Conservation (phyloP, 306 rosid species). For the Corylus avellana region DNA sequence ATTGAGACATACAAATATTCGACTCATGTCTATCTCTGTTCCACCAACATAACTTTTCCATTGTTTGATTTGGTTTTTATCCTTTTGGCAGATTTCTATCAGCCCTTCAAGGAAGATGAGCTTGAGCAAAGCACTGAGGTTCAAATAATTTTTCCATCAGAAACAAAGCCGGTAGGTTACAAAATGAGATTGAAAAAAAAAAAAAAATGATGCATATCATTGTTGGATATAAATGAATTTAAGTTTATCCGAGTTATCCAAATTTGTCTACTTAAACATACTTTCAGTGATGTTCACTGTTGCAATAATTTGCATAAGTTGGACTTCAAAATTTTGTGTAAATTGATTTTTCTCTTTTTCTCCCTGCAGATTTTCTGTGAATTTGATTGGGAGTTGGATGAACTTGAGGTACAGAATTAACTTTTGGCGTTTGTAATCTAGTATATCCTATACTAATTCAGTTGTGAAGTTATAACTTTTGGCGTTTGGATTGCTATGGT, state of each 20-base stretch:
- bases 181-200: slow-evolving; percentile 8
- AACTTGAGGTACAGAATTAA: slow-evolving; percentile 60
- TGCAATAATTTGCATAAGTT: neutral
- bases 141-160: slow-evolving; percentile 69
- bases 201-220: slow-evolving; percentile 4
- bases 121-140: slow-evolving; percentile 87
- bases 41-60: neutral
- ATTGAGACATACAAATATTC: slow-evolving; percentile 4
- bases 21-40: neutral
- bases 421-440: slow-evolving; percentile 16
- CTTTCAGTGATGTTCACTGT: neutral
- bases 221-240: neutral
- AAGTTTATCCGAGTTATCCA: neutral
- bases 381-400: slow-evolving; percentile 92
- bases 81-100: slow-evolving; percentile 67
- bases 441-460: slow-evolving; percentile 9
- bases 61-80: neutral
- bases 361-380: slow-evolving; percentile 69
- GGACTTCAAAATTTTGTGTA: slow-evolving; percentile 1
- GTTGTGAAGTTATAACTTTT: slow-evolving; percentile 3
- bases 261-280: neutral
- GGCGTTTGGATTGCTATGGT: neutral
- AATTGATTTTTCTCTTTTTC: slow-evolving; percentile 18
- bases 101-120: slow-evolving; percentile 84
- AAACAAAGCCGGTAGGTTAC: slow-evolving; percentile 67